These are phyloP conservation scores for Penicillium chermesinum DNA, from an alignment of 495 filamentous ascomycete species.

Conservation along the genomic window DNA sequence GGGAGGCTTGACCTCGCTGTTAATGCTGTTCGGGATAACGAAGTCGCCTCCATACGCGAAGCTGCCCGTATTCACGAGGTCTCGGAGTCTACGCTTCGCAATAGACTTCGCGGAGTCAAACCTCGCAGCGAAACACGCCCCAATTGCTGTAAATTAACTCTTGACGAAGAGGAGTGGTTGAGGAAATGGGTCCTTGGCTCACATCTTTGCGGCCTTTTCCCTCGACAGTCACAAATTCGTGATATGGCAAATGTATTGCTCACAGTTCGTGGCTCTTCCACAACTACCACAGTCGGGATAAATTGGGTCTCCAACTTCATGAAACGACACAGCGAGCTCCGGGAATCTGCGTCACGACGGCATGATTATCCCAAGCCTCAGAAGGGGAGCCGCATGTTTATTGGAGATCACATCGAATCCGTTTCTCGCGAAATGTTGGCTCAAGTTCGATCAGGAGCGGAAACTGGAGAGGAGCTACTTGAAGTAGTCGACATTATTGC, in stretches of 20 bases:
- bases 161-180: not conserved
- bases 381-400: too few relatives aligned
- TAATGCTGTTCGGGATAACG: too few relatives aligned
- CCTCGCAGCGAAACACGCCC: not conserved
- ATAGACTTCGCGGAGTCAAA: not conserved
- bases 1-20: too few relatives aligned
- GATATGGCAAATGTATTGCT: conserved; percentile 7
- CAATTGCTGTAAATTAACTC: conserved; percentile 4
- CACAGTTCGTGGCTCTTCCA: not conserved
- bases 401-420: too few relatives aligned
- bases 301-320: conserved; percentile 3
- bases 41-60: too few relatives aligned
- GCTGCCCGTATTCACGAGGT: not conserved
- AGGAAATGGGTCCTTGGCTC: not conserved
- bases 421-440: too few relatives aligned
- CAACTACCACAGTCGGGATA: not conserved
- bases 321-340: not conserved
- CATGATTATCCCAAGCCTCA: too few relatives aligned
- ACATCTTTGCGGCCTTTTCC: conserved; percentile 2
- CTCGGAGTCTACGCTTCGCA: not conserved
- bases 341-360: not conserved
- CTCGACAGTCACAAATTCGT: conserved; percentile 1
- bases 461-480: too few relatives aligned
- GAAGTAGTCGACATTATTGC: too few relatives aligned
- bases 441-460: too few relatives aligned